A percentile compares a stretch with the other conserved stretches of the same genome.
Evolutionary conservation across 2,329 filamentous ascomycete species (phyloP).

Genomic region (Escovopsis sp.): DNA sequence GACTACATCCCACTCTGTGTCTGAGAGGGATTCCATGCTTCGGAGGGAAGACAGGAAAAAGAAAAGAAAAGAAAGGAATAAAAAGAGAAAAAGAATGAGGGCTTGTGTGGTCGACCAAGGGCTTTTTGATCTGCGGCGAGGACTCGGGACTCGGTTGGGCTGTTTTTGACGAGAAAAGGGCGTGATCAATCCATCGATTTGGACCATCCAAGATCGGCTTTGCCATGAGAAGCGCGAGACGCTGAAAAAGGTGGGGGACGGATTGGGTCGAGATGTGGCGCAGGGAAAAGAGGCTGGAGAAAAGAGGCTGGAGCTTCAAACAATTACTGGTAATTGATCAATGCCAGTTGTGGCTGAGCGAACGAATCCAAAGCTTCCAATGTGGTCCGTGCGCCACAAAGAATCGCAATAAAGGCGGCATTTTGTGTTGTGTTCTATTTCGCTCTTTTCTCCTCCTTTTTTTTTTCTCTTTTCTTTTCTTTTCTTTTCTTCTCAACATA

Average conservation of each 20-base stretch:
- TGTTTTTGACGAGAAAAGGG: too few species aligned
- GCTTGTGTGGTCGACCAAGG: too few species aligned
- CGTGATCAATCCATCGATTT: too few species aligned
- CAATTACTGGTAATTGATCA: too few species aligned
- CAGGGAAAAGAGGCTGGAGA: too few species aligned
- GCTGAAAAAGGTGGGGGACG: slow-evolving; percentile 4
- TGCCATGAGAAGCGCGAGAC: background rate
- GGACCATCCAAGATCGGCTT: too few species aligned
- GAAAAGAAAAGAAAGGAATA: slow-evolving; percentile 8
- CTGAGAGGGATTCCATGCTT: slow-evolving; percentile 58
- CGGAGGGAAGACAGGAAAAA: slow-evolving; percentile 6
- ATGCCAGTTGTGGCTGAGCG: background rate
- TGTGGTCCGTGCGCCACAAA: background rate
- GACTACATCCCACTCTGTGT: slow-evolving; percentile 65
- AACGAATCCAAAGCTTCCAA: too few species aligned
- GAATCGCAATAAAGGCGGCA: background rate
- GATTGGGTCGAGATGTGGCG: background rate
- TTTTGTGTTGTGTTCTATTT: slow-evolving; percentile 7
- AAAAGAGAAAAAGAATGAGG: slow-evolving; percentile 6
- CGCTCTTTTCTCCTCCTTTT: slow-evolving; percentile 9
- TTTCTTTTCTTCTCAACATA: slow-evolving; percentile 8
- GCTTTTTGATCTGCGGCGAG: too few species aligned
- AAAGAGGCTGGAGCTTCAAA: too few species aligned
- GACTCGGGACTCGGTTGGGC: too few species aligned
- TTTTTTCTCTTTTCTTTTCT: slow-evolving; percentile 9